A percentile compares a stretch with the other conserved stretches of the same genome.
phyloP scores from a whole-genome alignment of 2,329 filamentous ascomycete species.

The Eutypa lata region DNA sequence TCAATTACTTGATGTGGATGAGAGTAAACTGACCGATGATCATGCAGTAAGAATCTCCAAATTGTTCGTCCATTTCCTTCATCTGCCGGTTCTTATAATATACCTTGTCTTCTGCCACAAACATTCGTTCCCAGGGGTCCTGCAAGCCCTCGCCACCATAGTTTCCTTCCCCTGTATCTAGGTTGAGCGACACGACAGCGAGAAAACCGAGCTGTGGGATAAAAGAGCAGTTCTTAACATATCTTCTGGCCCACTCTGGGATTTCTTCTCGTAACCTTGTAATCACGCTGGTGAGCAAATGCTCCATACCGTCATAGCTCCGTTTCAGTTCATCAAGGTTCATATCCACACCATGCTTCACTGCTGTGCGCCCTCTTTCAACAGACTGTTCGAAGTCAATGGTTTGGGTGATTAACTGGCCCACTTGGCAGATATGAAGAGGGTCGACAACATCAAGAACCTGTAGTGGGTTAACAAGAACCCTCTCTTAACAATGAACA shows the following conservation, averaged over 20 bases:
- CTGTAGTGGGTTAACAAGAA: slow-evolving; percentile 9
- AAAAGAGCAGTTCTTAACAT: slow-evolving; percentile 75
- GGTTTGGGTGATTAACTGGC: slow-evolving; percentile 67
- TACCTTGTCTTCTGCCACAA: slow-evolving; percentile 64
- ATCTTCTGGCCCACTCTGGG: slow-evolving; percentile 53
- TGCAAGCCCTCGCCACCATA: slow-evolving; percentile 59
- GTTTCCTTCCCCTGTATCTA: slow-evolving; percentile 52
- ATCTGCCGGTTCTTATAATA: slow-evolving; percentile 89
- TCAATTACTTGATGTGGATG: not conserved
- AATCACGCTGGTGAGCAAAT: slow-evolving; percentile 67
- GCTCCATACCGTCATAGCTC: slow-evolving; percentile 73
- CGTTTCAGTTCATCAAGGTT: slow-evolving; percentile 76
- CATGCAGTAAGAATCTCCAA: slow-evolving; percentile 80
- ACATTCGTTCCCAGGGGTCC: slow-evolving; percentile 74
- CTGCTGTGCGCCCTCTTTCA: slow-evolving; percentile 67
- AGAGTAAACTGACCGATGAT: slow-evolving; percentile 63
- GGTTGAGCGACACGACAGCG: slow-evolving; percentile 66
- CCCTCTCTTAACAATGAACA: not conserved
- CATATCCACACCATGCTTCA: slow-evolving; percentile 67
- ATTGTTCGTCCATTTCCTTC: slow-evolving; percentile 73
- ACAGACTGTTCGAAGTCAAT: slow-evolving; percentile 79
- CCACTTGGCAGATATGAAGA: slow-evolving; percentile 57
- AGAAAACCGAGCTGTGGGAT: slow-evolving; percentile 91
- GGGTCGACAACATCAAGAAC: slow-evolving; percentile 51
- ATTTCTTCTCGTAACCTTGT: slow-evolving; percentile 60